Base-by-base conservation (phyloP, 768 basidiomycete genomes). In the Gymnopilus junonius region DNA sequence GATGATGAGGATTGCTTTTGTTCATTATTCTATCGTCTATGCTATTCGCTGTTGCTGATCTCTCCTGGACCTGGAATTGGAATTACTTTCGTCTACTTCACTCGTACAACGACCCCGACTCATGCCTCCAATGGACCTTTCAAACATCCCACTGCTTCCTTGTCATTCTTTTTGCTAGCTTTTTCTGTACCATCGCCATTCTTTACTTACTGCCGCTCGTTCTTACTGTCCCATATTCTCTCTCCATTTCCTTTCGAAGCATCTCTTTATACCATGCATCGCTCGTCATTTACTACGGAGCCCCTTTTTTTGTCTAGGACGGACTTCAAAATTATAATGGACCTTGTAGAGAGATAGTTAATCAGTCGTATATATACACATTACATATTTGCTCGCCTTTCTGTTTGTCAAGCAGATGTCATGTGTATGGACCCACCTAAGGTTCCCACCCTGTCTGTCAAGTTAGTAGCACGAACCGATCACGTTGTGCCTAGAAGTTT, bases 301-400 rank as follows among this genome's bases (percentile, higher is more conserved):
- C 10, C 48, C 31, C n/a, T 29, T 29, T n/a, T 31, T 29, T 51
- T 29, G n/a, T 51, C 31, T 4, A 51, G 48, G 48, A 51, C 29
- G 48, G 29, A 32, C 48, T 51, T 51, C 29, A n/a, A 51, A 51
- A 51, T 27, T 31, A 51, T 51, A 51, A 51, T 51, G 48, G 48
- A 51, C 27, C 48, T 12, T 42, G 40, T 42, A 35, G 7, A 21
- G 21, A 51, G 29, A 29, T 32, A 51, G 29, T 31, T 51, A 51
- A 17, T 31, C 20, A 51, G 32, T 51, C 15, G n/a, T 51, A 20
- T 10, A 29, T 51, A 51, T 51, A 32, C 20, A 27, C 15, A 8
- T 25, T 5, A 25, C 45, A 12, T 48, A 10, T 25, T 48, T 48
- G 21, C 25, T 14, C 25, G 40, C 11, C 21, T 25, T 6, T 14